These are phyloP conservation scores for Clarireedia sp. DNA, from an alignment of 2,329 filamentous ascomycete species.

Conservation along the genomic window DNA sequence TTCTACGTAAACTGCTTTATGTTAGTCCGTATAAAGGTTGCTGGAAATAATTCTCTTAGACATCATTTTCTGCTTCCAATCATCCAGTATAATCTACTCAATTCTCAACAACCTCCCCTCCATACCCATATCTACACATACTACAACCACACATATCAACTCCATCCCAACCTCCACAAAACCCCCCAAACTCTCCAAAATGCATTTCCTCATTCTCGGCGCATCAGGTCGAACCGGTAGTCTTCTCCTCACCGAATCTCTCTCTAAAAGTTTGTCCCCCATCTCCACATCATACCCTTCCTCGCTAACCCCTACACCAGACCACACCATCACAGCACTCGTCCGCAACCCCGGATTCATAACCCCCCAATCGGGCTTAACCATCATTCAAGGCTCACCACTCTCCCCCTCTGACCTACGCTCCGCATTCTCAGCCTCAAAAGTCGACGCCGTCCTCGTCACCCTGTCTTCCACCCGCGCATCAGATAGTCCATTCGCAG, in stretches of 20 bases:
- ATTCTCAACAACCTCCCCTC: too few species aligned
- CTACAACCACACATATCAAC: background rate
- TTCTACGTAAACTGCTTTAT: too few species aligned
- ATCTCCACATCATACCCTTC: too few species aligned
- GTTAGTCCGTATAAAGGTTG: too few species aligned
- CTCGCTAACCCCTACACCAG: slow-evolving; percentile 11
- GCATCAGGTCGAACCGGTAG: slow-evolving; percentile 40
- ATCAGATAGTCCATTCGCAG: slow-evolving; percentile 41
- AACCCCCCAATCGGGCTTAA: slow-evolving; percentile 29
- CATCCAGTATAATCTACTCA: too few species aligned
- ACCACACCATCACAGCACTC: slow-evolving; percentile 39
- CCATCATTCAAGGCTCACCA: slow-evolving; percentile 30
- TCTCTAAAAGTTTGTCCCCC: slow-evolving; percentile 20
- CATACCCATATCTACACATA: too few species aligned
- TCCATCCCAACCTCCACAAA: background rate
- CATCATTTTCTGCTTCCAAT: too few species aligned
- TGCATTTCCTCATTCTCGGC: slow-evolving; percentile 39
- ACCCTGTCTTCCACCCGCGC: slow-evolving; percentile 41
- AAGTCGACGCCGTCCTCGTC: slow-evolving; percentile 36
- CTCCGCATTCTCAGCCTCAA: slow-evolving; percentile 14
- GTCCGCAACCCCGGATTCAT: slow-evolving; percentile 35
- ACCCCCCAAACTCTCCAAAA: slow-evolving; percentile 13
- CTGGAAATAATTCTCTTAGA: too few species aligned
- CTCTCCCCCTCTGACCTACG: background rate
- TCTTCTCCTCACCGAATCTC: slow-evolving; percentile 34